Conservation (phyloP, 2,329 filamentous ascomycete species). For the Diaporthe sp. region DNA sequence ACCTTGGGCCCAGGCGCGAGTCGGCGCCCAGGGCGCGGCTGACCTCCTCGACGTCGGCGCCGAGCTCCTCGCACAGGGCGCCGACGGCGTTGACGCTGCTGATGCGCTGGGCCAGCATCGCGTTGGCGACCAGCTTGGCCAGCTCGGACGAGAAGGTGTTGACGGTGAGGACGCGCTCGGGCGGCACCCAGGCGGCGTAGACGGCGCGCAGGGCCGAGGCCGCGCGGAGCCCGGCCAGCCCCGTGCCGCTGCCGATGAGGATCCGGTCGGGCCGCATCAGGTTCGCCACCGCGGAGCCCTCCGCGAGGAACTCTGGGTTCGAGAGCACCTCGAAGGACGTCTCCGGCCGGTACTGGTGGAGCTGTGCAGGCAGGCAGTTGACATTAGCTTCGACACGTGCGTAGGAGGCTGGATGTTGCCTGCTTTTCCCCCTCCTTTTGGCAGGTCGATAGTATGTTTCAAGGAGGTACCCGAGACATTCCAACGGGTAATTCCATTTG, state of each 20-base stretch:
- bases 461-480: constrained; percentile 36
- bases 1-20: constrained; percentile 67
- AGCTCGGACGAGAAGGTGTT: constrained; percentile 74
- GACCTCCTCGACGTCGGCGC: constrained; percentile 71
- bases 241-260: constrained; percentile 70
- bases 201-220: constrained; percentile 65
- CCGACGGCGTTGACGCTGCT: constrained; percentile 74
- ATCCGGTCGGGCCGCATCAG: constrained; percentile 70
- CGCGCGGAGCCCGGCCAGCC: constrained; percentile 61
- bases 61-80: constrained; percentile 72
- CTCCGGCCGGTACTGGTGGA: constrained; percentile 55
- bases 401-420: background rate
- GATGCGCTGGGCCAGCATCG: constrained; percentile 75
- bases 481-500: background rate
- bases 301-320: constrained; percentile 75
- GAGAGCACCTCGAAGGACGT: constrained; percentile 71
- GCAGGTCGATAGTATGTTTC: constrained; percentile 6
- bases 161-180: constrained; percentile 67
- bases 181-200: constrained; percentile 70
- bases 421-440: background rate
- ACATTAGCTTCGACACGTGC: constrained; percentile 32
- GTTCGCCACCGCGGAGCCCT: constrained; percentile 72
- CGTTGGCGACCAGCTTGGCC: constrained; percentile 73
- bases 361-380: constrained; percentile 38
- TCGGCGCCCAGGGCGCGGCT: constrained; percentile 69